Evolutionary conservation across 2,329 filamentous ascomycete genomes (phyloP), one percentile per base, ranked within the genome.

Genomic region (Beauveria medogensis): DNA sequence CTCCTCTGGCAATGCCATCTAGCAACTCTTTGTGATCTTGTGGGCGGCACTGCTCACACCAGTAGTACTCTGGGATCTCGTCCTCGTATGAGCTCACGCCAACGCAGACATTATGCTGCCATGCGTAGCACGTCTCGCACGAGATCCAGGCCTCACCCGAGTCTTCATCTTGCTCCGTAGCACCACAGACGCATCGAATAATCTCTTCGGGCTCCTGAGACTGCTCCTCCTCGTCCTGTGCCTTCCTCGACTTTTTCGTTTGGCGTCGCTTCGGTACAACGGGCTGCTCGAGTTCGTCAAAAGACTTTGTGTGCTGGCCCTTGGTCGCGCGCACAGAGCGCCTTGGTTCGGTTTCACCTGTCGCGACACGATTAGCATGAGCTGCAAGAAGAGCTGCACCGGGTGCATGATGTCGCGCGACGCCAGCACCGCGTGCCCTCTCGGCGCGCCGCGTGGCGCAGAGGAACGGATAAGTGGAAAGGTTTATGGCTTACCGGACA

Each of bases 61-160:
- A 95, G 77, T 99, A 99, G 73, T 90, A 82, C 63, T 89, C 89
- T 34, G 90, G 88, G 60, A 91, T 81, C 69, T 92, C 85, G 62
- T 92, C 89, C 37, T 87, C 84, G 67, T 90, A 91, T 52, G 88
- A 85, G 69, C 82, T 86, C 71, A 97, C 84, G 58, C 91, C 91
- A 80, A 99, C 91, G 72, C 94, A 99, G 65, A 95, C 88, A 70
- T 97, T 97, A 75, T 99, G 94, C 75, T 99, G 94, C 94, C 94
- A 99, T 47, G 89, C 93, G 54, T 85, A 86, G 74, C 94, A 99
- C 52, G 84, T 85, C 74, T 99, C 94, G 78, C 94, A 99, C 63
- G 90, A 91, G 69, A 99, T 96, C 92, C 96, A 97, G 57, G 92
- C 87, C 68, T 94, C 88, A 66, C 89, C 90, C 16, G 90, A 87